A percentile compares a stretch with the other conserved stretches of the same genome.
These are phyloP conservation scores for Nakazawaea anatomiae DNA, from an alignment of 805 yeast genomes.

Conservation along the genomic window DNA sequence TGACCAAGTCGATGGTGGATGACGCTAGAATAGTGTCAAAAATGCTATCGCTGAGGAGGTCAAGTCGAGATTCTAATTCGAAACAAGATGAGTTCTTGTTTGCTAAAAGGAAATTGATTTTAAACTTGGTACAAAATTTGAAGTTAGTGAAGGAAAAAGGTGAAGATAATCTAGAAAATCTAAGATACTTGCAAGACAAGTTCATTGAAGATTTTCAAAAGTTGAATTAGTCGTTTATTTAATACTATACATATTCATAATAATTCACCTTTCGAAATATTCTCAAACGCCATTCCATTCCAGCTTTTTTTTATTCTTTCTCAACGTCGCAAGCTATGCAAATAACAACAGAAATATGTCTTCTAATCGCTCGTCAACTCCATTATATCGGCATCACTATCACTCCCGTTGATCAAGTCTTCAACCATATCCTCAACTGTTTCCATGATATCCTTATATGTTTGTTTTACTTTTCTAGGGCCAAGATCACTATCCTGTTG, in stretches of 20 bases:
- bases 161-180: conserved; percentile 12
- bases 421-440: conserved; percentile 41
- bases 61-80: conserved; percentile 8
- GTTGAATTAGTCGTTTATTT: conserved; percentile 12
- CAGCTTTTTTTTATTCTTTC: too few species aligned
- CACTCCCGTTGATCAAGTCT: conserved; percentile 29
- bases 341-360: too few species aligned
- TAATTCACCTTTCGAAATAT: background rate
- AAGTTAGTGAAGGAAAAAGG: conserved; percentile 13
- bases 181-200: conserved; percentile 20
- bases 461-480: background rate
- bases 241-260: background rate
- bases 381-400: conserved; percentile 55
- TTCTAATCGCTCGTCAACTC: conserved; percentile 50
- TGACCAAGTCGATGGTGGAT: conserved; percentile 19
- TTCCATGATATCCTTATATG: conserved; percentile 23
- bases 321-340: too few species aligned
- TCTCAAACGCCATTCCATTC: background rate
- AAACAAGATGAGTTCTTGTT: background rate
- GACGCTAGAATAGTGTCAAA: conserved; percentile 23
- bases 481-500: background rate
- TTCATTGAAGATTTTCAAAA: conserved; percentile 15
- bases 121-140: conserved; percentile 20
- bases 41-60: conserved; percentile 8
- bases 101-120: conserved; percentile 8